Base-by-base conservation (phyloP, 2,329 filamentous ascomycete genomes). In the Pseudogymnoascus verrucosus region DNA sequence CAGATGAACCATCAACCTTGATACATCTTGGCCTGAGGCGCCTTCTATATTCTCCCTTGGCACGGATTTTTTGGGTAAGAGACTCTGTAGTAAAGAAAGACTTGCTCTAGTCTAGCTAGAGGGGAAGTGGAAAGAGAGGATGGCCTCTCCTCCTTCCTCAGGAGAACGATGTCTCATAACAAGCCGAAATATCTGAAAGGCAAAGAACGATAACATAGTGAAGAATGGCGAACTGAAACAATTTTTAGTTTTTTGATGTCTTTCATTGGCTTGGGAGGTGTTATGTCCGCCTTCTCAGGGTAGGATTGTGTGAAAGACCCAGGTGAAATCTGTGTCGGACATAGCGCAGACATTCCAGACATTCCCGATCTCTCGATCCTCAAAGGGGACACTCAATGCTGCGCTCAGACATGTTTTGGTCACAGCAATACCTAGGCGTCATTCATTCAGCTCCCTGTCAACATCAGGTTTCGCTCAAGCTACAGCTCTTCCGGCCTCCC, bases 391-490 rank as follows among this genome's bases (percentile, higher is more conserved):
- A 14, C 28, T 57, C n/a, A 34, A 26, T 31, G 5, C 16, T 57
- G 28, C 51, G 51, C 28, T 57, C 51, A 57, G 51, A 57, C 28
- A 57, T 57, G 51, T 57, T 57, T 34, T 57, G 51, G 16, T 14
- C 28, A 11, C n/a, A 26, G n/a, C 47, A 54, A 31, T 7, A 31
- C 47, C 11, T 5, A 57, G 16, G 7, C 14, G 11, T 12, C n/a
- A 21, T 21, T 34, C 51, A 57, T 57, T 57, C 51, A 21, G 51
- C 51, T 57, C 51, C 51, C 51, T 34, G 51, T 57, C 28, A 16
- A 19, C 28, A 14, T 11, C n/a, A 57, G 47, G 26, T 54, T 54
- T 19, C 23, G 26, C 51, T 28, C 26, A 14, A 19, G 10, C 51
- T 34, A 11, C 16, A 57, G 28, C 28, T 19, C 10, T 57, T 16